phyloP scores from a whole-genome alignment of 2,329 filamentous ascomycete species.

The Mollisiaceae sp. region DNA sequence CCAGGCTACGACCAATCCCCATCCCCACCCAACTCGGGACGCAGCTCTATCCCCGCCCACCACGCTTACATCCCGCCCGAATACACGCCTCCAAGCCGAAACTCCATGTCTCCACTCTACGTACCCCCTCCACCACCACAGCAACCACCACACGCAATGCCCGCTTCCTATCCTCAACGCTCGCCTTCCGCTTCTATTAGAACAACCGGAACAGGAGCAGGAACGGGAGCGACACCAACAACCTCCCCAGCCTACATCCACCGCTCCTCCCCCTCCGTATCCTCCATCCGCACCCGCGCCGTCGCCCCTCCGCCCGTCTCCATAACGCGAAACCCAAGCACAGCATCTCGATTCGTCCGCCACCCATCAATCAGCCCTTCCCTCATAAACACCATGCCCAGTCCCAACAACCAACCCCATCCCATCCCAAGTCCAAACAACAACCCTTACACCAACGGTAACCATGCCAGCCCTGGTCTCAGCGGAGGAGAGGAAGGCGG shows the following conservation, averaged over 20 bases:
- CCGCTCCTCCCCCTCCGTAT: neutral
- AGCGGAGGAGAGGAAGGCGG: neutral
- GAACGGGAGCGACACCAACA: neutral
- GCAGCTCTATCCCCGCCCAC: constrained; percentile 27
- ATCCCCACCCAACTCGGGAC: constrained; percentile 14
- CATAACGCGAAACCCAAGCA: neutral
- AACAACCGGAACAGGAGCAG: no score
- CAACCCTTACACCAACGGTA: no score
- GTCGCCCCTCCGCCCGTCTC: neutral
- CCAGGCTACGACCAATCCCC: constrained; percentile 10
- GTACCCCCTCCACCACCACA: constrained; percentile 1
- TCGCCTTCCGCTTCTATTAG: neutral
- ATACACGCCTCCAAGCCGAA: constrained; percentile 14
- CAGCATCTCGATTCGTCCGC: neutral
- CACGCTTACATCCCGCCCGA: constrained; percentile 33
- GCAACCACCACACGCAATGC: neutral
- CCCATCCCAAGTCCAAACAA: no score
- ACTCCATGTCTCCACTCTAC: constrained; percentile 11
- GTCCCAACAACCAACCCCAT: no score
- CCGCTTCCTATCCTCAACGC: neutral
- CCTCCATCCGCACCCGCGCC: neutral
- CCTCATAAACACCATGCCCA: neutral
- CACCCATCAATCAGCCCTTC: neutral
- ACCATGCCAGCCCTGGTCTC: neutral
- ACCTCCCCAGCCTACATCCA: neutral